Base-by-base conservation (phyloP, 2,329 filamentous ascomycete species). In the Rugonectria rugulosa region DNA sequence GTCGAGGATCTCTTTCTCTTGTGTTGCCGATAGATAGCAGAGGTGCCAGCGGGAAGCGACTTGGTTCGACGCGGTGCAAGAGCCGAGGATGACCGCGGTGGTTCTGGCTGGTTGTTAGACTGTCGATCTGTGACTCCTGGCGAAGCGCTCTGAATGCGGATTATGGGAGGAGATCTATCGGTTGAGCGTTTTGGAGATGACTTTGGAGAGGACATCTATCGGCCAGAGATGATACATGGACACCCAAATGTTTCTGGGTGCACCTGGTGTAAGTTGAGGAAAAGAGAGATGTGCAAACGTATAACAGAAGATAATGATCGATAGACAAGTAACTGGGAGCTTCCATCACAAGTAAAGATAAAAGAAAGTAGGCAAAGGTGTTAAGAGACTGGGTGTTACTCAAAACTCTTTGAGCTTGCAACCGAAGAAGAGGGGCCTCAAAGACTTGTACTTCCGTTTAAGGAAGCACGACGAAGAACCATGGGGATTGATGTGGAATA, bases 91-190 rank as follows among this genome's bases (percentile, higher is more conserved):
- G 51, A 9, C 37, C 12, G 15, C 34, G 36, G 23, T 34, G 26
- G 40, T 23, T 56, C 42, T 55, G 42, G 17, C 24, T 19, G 23
- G 34, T 50, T 50, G 6, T 51, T 31, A 14, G 34, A 19, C 20
- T 54, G 52, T 31, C 52, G 50, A 21, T 52, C 50, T 15, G 55
- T n/a, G 11, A 45, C 26, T 19, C 61, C 64, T 29, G 68, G 68
- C 6, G 68, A 67, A 11, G 67, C 60, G 51, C 67, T 70, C 19
- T 69, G 66, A 43, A 68, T 66, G 37, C 62, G 67, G 26, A 71
- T 70, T 21, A 57, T 58, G 51, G 68, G 64, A 17, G 57, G 61
- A 52, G 56, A 58, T 55, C 57, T 44, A 31, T 61, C 31, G 23
- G 51, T 21, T 36, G 56, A 65, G 14, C 55, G 54, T 38, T 53